phyloP scores from a whole-genome alignment of 139 green algal species.

The Eudorina sp. region DNA sequence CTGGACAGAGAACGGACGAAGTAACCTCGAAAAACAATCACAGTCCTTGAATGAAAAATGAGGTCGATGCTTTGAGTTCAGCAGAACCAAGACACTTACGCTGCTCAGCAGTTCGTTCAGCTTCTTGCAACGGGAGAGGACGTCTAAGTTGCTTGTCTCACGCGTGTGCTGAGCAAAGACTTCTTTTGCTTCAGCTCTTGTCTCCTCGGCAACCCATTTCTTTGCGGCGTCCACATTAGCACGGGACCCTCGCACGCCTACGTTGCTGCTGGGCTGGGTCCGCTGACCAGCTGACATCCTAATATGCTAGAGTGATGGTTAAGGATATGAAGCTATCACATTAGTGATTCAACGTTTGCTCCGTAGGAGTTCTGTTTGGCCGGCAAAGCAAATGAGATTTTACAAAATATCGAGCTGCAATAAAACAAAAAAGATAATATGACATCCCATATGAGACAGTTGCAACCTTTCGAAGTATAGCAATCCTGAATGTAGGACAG shows the following conservation, averaged over 20 bases:
- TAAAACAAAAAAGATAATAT: too few relatives aligned
- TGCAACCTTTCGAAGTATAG: too few relatives aligned
- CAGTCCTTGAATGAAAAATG: neutral
- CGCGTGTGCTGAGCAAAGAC: constrained; percentile 26
- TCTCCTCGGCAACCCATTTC: constrained; percentile 40
- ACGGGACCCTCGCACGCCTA: neutral
- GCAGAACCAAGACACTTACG: constrained; percentile 25
- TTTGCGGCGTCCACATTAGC: neutral
- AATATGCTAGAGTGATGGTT: too few relatives aligned
- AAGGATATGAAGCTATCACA: too few relatives aligned
- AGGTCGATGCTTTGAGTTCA: neutral
- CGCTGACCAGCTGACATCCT: too few relatives aligned
- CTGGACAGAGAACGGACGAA: neutral
- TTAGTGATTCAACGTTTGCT: too few relatives aligned
- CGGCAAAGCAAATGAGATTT: too few relatives aligned
- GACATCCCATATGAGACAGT: too few relatives aligned
- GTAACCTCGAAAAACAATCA: neutral
- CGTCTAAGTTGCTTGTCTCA: constrained; percentile 46
- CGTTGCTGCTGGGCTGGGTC: neutral
- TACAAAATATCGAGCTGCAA: too few relatives aligned
- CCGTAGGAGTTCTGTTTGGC: too few relatives aligned
- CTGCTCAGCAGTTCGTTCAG: constrained; percentile 45
- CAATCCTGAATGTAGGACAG: too few relatives aligned
- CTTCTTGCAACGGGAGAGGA: constrained; percentile 36
- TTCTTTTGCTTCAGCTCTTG: constrained; percentile 9